Conservation (phyloP, 2,329 filamentous ascomycete species). For the Clonostachys rhizophaga region DNA sequence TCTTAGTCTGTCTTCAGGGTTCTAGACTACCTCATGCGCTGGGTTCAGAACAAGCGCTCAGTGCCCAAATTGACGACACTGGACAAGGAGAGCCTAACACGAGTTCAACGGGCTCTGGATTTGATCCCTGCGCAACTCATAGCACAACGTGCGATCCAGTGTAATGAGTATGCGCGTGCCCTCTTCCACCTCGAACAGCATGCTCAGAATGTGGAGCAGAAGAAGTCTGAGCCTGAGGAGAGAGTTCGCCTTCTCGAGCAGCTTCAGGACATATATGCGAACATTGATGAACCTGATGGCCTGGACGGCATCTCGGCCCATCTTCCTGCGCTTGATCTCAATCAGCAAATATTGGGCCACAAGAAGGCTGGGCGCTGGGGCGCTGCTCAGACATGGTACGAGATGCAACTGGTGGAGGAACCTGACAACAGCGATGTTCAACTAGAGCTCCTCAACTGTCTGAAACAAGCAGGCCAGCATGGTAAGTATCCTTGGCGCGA, state of each 20-base stretch:
- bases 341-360: constrained; percentile 90
- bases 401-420: constrained; percentile 77
- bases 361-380: constrained; percentile 91
- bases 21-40: constrained; percentile 86
- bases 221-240: constrained; percentile 41
- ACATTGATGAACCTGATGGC: constrained; percentile 96
- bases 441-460: constrained; percentile 76
- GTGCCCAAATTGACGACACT: constrained; percentile 13
- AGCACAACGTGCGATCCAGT: constrained; percentile 84
- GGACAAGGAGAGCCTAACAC: constrained; percentile 43
- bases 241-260: constrained; percentile 67
- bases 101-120: constrained; percentile 45
- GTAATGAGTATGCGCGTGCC: constrained; percentile 86
- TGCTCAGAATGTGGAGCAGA: constrained; percentile 49
- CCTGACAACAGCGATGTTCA: constrained; percentile 76
- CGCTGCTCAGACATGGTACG: constrained; percentile 96
- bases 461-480: constrained; percentile 94
- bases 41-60: constrained; percentile 70
- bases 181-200: constrained; percentile 95
- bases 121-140: constrained; percentile 70
- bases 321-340: constrained; percentile 79
- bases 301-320: constrained; percentile 91
- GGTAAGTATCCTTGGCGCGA: constrained; percentile 43
- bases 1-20: constrained; percentile 80
- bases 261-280: constrained; percentile 89